Conservation (phyloP, 345 rosid genomes). For the Salix caprea region DNA sequence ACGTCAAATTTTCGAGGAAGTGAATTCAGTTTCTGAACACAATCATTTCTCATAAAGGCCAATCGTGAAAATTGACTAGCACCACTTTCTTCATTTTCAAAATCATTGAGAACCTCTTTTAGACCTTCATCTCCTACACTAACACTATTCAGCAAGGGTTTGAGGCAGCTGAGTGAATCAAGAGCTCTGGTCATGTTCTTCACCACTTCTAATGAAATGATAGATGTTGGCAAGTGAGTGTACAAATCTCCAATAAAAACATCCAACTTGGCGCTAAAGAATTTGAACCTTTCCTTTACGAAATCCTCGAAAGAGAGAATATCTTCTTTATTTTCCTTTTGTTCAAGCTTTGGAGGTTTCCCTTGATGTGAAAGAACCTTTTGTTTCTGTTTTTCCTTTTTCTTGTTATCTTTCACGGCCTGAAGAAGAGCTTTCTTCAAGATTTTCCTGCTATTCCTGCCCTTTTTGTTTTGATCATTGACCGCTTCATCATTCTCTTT, state of each 20-base stretch:
- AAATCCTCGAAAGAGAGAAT: neutral
- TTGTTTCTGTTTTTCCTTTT: neutral
- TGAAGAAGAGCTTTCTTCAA: neutral
- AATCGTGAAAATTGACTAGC: neutral
- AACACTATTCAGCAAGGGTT: neutral
- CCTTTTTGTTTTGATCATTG: neutral
- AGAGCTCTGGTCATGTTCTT: neutral
- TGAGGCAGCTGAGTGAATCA: neutral
- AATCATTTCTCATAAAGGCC: neutral
- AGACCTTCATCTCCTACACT: neutral
- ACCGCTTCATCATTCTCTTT: neutral
- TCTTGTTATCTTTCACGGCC: neutral
- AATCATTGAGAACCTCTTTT: neutral
- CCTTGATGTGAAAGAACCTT: neutral
- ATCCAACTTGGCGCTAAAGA: neutral
- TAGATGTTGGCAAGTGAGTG: conserved; percentile 1
- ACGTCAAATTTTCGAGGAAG: conserved; percentile 2
- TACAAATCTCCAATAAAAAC: neutral
- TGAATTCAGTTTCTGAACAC: conserved; percentile 6
- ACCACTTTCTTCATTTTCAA: neutral
- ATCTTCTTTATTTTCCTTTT: neutral
- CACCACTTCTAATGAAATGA: neutral
- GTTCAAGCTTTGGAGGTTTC: neutral
- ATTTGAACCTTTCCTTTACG: neutral
- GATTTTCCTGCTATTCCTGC: neutral